Evolutionary conservation across 2,329 filamentous ascomycete species (phyloP).

Genomic region (Penicillium palitans): DNA sequence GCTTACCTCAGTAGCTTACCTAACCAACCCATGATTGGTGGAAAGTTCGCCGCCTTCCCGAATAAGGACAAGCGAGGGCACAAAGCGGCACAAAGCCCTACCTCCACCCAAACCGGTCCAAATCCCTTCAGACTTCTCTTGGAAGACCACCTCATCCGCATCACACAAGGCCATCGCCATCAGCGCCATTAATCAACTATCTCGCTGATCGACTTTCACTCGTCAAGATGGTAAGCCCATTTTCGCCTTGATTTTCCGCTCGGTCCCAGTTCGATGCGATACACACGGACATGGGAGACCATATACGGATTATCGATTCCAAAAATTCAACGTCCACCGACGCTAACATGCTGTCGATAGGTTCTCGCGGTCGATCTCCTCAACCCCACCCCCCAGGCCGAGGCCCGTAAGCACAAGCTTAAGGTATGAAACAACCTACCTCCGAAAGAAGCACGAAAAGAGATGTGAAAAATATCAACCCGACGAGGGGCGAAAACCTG

Average conservation of each 20-base stretch:
- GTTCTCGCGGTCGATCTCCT: constrained; percentile 99
- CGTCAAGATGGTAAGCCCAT: constrained; percentile 46
- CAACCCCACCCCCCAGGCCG: constrained; percentile 95
- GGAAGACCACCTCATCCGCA: constrained; percentile 37
- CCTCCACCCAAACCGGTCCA: constrained; percentile 32
- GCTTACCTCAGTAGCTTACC: constrained; percentile 7
- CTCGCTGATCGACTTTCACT: constrained; percentile 45
- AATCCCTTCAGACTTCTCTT: constrained; percentile 39
- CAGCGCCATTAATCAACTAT: constrained; percentile 41
- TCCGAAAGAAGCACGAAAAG: constrained; percentile 6
- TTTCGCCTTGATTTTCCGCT: constrained; percentile 16
- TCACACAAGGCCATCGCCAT: constrained; percentile 44
- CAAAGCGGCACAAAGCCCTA: constrained; percentile 32
- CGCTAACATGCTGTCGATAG: constrained; percentile 52
- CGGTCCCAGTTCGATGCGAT: constrained; percentile 11
- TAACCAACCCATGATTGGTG: constrained; percentile 19
- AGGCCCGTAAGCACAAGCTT: constrained; percentile 99
- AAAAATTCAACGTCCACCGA: constrained; percentile 11
- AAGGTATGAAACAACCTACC: constrained; percentile 67
- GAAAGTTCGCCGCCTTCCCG: constrained; percentile 17
- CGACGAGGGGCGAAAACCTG: constrained; percentile 4
- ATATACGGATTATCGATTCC: constrained; percentile 1
- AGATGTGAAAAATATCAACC: constrained; percentile 13
- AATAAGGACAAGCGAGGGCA: constrained; percentile 42
- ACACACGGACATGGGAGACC: not conserved